Evolutionary conservation across 352 stramenopile species (phyloP), one percentile per base, ranked within the genome.

Genomic region (Globisporangium sylvaticum): DNA sequence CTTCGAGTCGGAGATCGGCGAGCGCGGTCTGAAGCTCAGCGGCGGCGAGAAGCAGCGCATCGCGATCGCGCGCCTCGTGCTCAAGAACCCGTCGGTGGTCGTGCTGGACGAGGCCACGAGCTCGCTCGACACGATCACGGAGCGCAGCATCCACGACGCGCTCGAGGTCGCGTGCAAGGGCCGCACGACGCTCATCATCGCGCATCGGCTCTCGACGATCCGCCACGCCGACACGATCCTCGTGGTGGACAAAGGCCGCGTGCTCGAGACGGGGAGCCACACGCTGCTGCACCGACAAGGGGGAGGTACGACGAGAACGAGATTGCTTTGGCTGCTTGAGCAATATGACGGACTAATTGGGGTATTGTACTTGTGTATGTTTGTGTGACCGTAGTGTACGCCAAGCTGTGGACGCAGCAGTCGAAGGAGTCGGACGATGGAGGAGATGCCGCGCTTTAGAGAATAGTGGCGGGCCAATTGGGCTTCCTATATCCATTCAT

Each of bases 1-100:
- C 37, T 98, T 96, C 72, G 89, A 99, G 29, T 97, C 96, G 8
- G 72, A 90, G 66, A 88, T 94, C 53, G 87, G 87, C 29, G 85
- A 93, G 70, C 80, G 84, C 61, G 87, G 87, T 2, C 74, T 93
- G 39, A 92, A 94, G 69, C 69, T 94, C 24, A 91, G 81, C 24
- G 87, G 87, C 32, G 87, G 87, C 0, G 83, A 94, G 74, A 94
- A 94, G 71, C 87, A 94, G 65, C 87, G 87, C 50, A 86, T 94
- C 20, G 87, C 87, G 10, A 95, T 95, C 58, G 87, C 87, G 9
- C 85, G 87, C 1, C 63, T 90, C 18, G 84, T 95, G 42, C 70
- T 95, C 14, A 93, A 93, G 72, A 90, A 92, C 63, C 83, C 87
- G 24, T 77, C 70, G 2, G 66, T 95, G n/a, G 83, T 95, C 18